A percentile compares a stretch with the other conserved stretches of the same genome.
phyloP scores from a whole-genome alignment of 805 yeast species.

The Kodamaea nitidulidarum region DNA sequence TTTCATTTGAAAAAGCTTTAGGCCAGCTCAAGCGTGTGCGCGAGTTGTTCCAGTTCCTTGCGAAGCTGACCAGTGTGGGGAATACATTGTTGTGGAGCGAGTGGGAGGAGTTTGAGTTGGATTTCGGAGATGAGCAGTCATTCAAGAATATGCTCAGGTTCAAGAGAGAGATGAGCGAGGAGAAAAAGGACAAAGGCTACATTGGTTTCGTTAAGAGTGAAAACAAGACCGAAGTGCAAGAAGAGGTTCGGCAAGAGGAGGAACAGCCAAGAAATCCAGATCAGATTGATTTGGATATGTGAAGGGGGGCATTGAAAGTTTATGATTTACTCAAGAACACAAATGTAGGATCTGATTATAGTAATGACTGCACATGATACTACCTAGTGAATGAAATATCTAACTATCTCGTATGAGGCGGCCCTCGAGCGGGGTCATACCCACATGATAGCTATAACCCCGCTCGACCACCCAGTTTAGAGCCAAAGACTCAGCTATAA shows the following conservation, averaged over 20 bases:
- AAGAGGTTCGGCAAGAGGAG: conserved; percentile 11
- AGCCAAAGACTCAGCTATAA: no score
- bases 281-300: conserved; percentile 56
- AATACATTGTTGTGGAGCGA: conserved; percentile 44
- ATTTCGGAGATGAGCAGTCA: conserved; percentile 64
- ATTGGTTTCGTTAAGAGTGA: conserved; percentile 43
- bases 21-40: conserved; percentile 61
- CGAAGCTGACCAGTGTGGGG: conserved; percentile 21
- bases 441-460: no score
- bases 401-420: no score
- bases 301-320: conserved; percentile 4
- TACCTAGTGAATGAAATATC: no score
- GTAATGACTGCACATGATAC: no score
- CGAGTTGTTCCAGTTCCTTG: conserved; percentile 46
- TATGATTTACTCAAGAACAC: not conserved
- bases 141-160: conserved; percentile 69
- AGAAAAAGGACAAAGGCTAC: conserved; percentile 9
- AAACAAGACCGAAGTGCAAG: no score
- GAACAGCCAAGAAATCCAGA: conserved; percentile 45
- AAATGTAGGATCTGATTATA: no score
- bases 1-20: conserved; percentile 49
- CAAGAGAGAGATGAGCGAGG: conserved; percentile 41
- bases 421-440: no score
- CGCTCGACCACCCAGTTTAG: no score
- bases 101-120: conserved; percentile 75